A percentile compares a stretch with the other conserved stretches of the same genome.
Conservation (phyloP, 2,329 filamentous ascomycete genomes). For the Stagonosporopsis chrysanthemi region DNA sequence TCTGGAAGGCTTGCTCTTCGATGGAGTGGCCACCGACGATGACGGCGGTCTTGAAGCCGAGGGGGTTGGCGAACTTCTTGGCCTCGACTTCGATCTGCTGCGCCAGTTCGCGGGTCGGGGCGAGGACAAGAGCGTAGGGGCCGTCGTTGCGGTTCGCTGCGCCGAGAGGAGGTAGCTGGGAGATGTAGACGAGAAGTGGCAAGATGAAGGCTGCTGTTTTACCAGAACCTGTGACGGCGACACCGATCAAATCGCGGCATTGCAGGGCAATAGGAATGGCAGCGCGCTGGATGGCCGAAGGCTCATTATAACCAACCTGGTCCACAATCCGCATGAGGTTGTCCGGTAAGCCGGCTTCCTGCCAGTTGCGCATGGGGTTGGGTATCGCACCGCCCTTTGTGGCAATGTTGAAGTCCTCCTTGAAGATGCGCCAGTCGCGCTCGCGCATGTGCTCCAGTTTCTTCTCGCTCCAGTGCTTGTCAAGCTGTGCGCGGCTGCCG, state of each 20-base stretch:
- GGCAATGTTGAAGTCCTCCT: slow-evolving; percentile 96
- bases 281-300: slow-evolving; percentile 89
- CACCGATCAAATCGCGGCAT: slow-evolving; percentile 94
- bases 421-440: slow-evolving; percentile 99
- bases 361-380: slow-evolving; percentile 95
- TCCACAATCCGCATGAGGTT: slow-evolving; percentile 82
- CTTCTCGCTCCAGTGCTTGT: slow-evolving; percentile 97
- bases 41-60: slow-evolving; percentile 94
- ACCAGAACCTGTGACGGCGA: slow-evolving; percentile 96
- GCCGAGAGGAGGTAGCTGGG: slow-evolving; percentile 82
- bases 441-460: slow-evolving; percentile 91
- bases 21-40: slow-evolving; percentile 97
- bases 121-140: slow-evolving; percentile 95
- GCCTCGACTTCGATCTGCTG: slow-evolving; percentile 97
- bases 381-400: slow-evolving; percentile 93
- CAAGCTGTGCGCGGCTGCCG: slow-evolving; percentile 74
- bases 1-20: slow-evolving; percentile 89
- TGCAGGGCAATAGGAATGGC: slow-evolving; percentile 95
- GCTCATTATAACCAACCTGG: slow-evolving; percentile 87
- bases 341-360: slow-evolving; percentile 80
- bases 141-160: slow-evolving; percentile 91
- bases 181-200: slow-evolving; percentile 92
- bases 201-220: slow-evolving; percentile 96
- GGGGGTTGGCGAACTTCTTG: slow-evolving; percentile 85
- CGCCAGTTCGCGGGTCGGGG: slow-evolving; percentile 94